A percentile compares a stretch with the other conserved stretches of the same genome.
These are phyloP conservation scores for Solanum aculeatissimum DNA, from an alignment of 305 asterid species.

Conservation along the genomic window DNA sequence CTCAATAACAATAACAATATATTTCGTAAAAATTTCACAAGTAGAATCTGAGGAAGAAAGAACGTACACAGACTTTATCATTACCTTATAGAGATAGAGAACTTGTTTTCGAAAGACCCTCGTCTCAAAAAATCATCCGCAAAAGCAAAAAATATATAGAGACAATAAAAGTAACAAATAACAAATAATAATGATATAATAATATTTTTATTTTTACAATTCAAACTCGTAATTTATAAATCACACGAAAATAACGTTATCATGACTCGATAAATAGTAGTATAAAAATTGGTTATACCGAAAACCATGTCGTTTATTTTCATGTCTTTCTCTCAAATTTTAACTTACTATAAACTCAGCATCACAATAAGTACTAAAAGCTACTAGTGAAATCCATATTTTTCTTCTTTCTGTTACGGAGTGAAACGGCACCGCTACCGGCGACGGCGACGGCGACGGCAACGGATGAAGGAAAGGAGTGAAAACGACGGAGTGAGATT, in stretches of 20 bases:
- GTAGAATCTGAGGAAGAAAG: fast-evolving
- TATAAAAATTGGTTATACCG: not conserved
- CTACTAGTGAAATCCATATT: not conserved
- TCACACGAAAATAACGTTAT: not conserved
- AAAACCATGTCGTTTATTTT: not conserved
- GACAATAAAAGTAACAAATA: too few relatives aligned
- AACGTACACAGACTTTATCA: fast-evolving
- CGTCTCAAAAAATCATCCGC: too few relatives aligned
- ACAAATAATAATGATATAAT: too few relatives aligned
- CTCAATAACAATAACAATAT: too few relatives aligned
- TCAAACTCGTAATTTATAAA: not conserved
- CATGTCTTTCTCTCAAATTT: not conserved
- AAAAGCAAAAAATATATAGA: too few relatives aligned
- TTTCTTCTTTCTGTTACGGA: not conserved
- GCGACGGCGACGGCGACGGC: not conserved
- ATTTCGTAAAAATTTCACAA: too few relatives aligned
- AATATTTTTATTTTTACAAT: not conserved
- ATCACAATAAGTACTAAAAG: not conserved
- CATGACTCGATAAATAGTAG: not conserved
- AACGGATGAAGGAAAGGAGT: not conserved
- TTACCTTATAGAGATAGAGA: too few relatives aligned
- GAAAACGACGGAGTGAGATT: not conserved
- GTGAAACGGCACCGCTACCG: not conserved
- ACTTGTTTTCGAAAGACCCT: too few relatives aligned
- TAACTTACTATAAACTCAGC: not conserved